Evolutionary conservation across 78 protist genomes (phyloP).

Genomic region (Emiliania huxleyi): DNA sequence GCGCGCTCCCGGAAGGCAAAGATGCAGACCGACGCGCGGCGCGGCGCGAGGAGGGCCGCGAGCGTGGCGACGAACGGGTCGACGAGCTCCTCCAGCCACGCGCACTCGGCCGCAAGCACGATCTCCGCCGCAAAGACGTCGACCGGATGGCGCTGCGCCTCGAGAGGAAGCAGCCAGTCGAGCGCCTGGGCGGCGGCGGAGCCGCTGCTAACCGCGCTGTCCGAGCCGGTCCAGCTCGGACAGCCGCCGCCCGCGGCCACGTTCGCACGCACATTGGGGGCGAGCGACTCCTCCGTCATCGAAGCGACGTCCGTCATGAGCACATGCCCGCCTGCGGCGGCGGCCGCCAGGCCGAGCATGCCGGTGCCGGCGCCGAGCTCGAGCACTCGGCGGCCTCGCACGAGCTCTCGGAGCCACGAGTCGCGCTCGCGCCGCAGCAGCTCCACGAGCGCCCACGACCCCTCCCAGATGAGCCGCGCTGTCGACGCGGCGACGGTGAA

Average conservation of each 20-base stretch:
- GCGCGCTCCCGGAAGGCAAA: background rate
- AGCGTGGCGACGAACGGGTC: slow-evolving; percentile 4
- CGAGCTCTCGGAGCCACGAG: background rate
- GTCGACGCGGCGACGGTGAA: slow-evolving; percentile 9
- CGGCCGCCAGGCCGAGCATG: background rate
- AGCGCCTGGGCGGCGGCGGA: background rate
- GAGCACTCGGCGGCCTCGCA: background rate
- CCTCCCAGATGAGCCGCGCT: background rate
- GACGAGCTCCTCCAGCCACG: slow-evolving; percentile 3
- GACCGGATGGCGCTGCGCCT: background rate
- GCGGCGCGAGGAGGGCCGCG: background rate
- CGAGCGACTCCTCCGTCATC: background rate
- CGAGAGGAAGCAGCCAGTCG: background rate
- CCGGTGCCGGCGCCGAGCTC: slow-evolving; percentile 14
- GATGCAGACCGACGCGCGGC: background rate
- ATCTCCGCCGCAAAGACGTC: background rate
- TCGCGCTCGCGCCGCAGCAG: background rate
- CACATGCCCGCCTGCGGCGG: background rate
- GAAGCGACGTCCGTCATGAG: background rate
- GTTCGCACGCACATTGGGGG: background rate
- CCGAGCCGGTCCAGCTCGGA: background rate
- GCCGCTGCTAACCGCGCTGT: background rate
- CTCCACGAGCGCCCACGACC: background rate
- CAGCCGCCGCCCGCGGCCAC: background rate
- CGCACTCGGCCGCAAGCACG: slow-evolving; percentile 23